Conservation (phyloP, 2,329 filamentous ascomycete genomes). For the Fusarium oxysporum region DNA sequence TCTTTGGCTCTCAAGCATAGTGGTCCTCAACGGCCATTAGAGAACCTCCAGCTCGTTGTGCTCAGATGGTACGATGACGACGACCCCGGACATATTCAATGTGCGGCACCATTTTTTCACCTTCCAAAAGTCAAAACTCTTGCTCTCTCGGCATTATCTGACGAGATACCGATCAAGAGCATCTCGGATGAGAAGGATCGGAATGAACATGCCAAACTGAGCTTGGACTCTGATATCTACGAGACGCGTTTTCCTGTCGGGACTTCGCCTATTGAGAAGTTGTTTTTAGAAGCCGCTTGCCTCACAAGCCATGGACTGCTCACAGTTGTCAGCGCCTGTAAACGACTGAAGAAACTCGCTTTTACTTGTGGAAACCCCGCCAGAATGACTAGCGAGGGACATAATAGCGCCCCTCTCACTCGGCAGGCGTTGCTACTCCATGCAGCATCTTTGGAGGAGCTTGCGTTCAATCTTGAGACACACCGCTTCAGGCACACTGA, state of each 20-base stretch:
- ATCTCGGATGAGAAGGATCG: accelerated
- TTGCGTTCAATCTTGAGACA: background rate
- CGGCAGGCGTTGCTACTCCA: background rate
- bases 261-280: background rate
- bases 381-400: background rate
- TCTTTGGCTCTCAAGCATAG: accelerated
- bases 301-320: background rate
- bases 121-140: background rate
- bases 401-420: background rate
- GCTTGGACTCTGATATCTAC: background rate
- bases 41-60: background rate
- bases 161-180: accelerated
- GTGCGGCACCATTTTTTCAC: background rate
- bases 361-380: background rate
- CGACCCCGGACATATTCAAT: accelerated
- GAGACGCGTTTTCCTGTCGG: background rate
- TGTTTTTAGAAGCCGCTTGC: background rate
- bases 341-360: background rate
- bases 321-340: background rate
- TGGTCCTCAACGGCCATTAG: accelerated
- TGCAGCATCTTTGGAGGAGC: background rate
- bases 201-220: accelerated
- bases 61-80: background rate
- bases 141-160: accelerated
- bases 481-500: background rate